phyloP scores from a whole-genome alignment of 2,329 filamentous ascomycete species.

The Trichoderma sp. region DNA sequence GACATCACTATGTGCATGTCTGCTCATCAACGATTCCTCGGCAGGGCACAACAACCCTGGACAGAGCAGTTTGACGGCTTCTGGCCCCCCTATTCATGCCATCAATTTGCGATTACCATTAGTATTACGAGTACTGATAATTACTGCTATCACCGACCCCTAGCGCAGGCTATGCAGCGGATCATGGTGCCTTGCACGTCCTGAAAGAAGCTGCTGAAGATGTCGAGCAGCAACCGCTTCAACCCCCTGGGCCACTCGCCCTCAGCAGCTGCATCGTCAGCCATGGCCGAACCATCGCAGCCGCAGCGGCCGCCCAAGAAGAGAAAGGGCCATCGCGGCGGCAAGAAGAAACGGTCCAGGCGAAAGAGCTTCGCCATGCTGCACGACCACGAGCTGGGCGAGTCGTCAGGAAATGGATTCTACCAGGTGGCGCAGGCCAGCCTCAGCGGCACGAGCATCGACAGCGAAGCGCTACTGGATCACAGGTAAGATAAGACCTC shows the following conservation, averaged over 20 bases:
- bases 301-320: conserved; percentile 48
- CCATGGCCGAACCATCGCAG: not conserved
- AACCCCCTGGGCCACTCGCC: conserved; percentile 25
- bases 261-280: conserved; percentile 9
- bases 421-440: conserved; percentile 54
- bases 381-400: conserved; percentile 45
- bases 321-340: conserved; percentile 67
- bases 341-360: conserved; percentile 73
- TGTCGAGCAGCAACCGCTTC: conserved; percentile 32
- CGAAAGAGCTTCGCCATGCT: conserved; percentile 76
- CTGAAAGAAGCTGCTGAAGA: conserved; percentile 15
- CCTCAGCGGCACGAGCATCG: conserved; percentile 79
- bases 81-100: not conserved
- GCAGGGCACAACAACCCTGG: conserved; percentile 10
- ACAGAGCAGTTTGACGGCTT: not conserved
- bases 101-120: not conserved
- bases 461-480: conserved; percentile 84
- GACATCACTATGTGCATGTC: conserved; percentile 8
- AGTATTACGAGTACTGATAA: not conserved
- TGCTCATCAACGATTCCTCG: not conserved
- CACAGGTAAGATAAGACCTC: conserved; percentile 63
- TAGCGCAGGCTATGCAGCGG: not conserved
- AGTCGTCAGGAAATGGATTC: conserved; percentile 41
- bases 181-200: conserved; percentile 11
- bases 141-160: not conserved